Percentiles rank a stretch among this genome's conserved stretches.
These are phyloP conservation scores for Nigrospora oryzae DNA, from an alignment of 2,329 filamentous ascomycete genomes.

Conservation along the genomic window DNA sequence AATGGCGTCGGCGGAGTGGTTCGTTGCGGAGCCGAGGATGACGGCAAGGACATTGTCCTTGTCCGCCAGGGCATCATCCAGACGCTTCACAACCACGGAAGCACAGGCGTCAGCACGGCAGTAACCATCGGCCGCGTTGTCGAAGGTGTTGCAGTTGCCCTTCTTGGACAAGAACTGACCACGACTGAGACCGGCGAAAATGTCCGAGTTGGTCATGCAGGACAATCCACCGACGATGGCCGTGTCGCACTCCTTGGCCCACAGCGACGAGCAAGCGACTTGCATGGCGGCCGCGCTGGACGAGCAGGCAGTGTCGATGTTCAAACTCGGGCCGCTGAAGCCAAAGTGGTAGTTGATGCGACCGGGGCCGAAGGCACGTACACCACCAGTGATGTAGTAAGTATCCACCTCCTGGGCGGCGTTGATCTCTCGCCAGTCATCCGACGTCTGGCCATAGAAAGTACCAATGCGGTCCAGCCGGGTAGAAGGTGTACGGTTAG, in stretches of 20 bases:
- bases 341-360: constrained; percentile 37
- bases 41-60: constrained; percentile 71
- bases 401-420: constrained; percentile 57
- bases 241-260: constrained; percentile 71
- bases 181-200: constrained; percentile 66
- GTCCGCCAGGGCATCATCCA: constrained; percentile 69
- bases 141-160: constrained; percentile 72
- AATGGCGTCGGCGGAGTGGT: constrained; percentile 72
- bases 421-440: constrained; percentile 73
- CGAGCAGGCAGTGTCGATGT: constrained; percentile 31
- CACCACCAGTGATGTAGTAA: constrained; percentile 43
- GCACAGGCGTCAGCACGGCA: constrained; percentile 72
- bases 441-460: constrained; percentile 69
- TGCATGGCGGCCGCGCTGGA: constrained; percentile 27
- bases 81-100: constrained; percentile 68
- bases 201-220: constrained; percentile 73
- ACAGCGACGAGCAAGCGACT: constrained; percentile 57
- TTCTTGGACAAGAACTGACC: constrained; percentile 73
- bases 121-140: constrained; percentile 74
- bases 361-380: constrained; percentile 41
- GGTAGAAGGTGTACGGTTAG: constrained; percentile 65
- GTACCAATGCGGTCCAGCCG: constrained; percentile 55
- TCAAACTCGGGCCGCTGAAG: constrained; percentile 27
- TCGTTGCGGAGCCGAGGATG: constrained; percentile 67
- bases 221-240: constrained; percentile 73